Evolutionary conservation across 2,329 filamentous ascomycete species (phyloP), one percentile per base, ranked within the genome.

Genomic region (Pleoardoris graminearum): DNA sequence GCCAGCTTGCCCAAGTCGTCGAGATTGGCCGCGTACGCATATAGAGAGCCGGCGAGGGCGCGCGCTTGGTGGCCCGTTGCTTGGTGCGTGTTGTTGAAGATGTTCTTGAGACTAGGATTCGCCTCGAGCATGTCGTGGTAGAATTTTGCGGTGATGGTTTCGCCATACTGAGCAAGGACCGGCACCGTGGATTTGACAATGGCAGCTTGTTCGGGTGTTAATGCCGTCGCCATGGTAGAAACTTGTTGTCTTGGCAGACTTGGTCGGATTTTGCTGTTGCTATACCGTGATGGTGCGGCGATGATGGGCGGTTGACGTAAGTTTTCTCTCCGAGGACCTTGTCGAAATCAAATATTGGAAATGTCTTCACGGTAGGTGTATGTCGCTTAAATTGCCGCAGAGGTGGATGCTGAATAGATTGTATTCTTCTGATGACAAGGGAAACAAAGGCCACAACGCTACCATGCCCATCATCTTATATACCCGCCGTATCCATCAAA

Each of bases 81-180:
- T 72, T 91, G 89, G 61, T 88, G 85, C 6, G 85, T 81, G 45
- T 82, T 77, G 71, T 90, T 91, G 80, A 91, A 91, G 72, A 87
- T 78, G 70, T 85, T 81, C 62, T 85, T 82, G 27, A 91, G 81
- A 38, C 84, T 80, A 0, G 87, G 87, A 54, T 90, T 79, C 33
- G 84, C 83, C 10, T 69, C 68, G 21, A 91, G 77, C 78, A 91
- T 83, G 66, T 83, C 85, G 55, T 79, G 78, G 78, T 92, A 91
- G 77, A 92, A 91, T 59, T 82, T 79, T n/a, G 79, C 79, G 5
- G 87, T 86, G 70, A 91, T 89, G 56, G 80, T 78, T 57, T 82
- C 80, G 67, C 89, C 89, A 67, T 90, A 84, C 55, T 86, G 79
- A 19, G 80, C 80, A 3, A 91, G 80, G 29, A 86, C 80, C 2